Conservation (phyloP, 148 eudicot species). For the Rhododendron ferrugineum region DNA sequence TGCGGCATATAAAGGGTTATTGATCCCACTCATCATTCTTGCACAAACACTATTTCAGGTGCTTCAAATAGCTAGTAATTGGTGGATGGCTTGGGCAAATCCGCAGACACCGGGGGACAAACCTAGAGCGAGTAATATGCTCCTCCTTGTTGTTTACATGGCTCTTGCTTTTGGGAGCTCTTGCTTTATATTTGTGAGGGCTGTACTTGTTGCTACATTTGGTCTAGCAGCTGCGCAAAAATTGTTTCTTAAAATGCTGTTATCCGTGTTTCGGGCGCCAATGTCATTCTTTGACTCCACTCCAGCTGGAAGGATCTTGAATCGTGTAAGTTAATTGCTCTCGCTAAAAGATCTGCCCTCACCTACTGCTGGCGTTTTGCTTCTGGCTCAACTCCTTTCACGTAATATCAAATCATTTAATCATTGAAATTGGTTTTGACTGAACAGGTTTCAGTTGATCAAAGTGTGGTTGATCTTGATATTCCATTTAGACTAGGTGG, state of each 20-base stretch:
- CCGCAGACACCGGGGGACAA: constrained; percentile 73
- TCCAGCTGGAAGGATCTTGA: constrained; percentile 91
- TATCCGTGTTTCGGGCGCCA: constrained; percentile 74
- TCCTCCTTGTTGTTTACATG: constrained; percentile 83
- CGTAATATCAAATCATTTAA: background rate
- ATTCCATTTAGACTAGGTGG: constrained; percentile 96
- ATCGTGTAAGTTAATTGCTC: constrained; percentile 58
- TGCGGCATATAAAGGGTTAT: constrained; percentile 80
- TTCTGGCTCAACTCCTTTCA: constrained; percentile 7
- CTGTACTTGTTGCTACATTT: constrained; percentile 81
- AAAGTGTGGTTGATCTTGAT: constrained; percentile 94
- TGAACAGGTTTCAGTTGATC: constrained; percentile 86
- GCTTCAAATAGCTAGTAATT: constrained; percentile 91
- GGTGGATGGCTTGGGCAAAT: constrained; percentile 99
- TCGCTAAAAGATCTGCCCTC: constrained; percentile 3
- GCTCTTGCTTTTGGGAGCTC: constrained; percentile 94
- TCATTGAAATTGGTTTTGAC: constrained; percentile 13
- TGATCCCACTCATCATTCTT: constrained; percentile 75
- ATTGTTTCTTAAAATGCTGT: constrained; percentile 74
- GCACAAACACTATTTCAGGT: constrained; percentile 77
- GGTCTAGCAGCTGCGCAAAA: constrained; percentile 89
- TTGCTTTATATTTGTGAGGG: constrained; percentile 80
- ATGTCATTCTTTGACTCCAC: constrained; percentile 99
- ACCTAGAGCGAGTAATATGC: constrained; percentile 62
- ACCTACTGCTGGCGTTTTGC: background rate